Base-by-base conservation (phyloP, 2,329 filamentous ascomycete genomes). In the Didymella lethalis region DNA sequence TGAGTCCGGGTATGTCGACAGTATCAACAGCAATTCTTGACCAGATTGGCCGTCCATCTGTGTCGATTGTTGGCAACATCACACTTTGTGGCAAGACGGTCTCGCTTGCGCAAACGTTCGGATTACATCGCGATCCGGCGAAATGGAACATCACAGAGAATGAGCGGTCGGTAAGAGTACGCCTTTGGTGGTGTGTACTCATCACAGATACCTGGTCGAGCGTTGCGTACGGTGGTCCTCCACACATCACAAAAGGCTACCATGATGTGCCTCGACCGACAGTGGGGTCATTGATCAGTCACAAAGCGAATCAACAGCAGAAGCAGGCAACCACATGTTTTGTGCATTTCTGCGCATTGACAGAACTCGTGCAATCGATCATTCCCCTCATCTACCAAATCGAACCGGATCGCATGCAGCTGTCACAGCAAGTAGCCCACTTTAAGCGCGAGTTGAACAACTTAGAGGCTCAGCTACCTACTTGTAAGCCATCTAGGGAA, bases 171-270 rank as follows among this genome's bases (percentile, higher is more conserved):
- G 72, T 83, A 16, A 78, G 84, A 7, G 81, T 83, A 29, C 80
- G 82, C 2, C 70, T 84, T 3, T 86, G 84, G 82, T 86, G 84
- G 84, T 83, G 81, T 5, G 81, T 85, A 2, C 75, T 86, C 2
- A 83, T 86, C 38, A 83, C 84, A 56, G 84, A 86, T 69, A 79
- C 83, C 40, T 86, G 84, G 83, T 80, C 83, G 53, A 85, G 83
- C 63, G 81, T 85, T 52, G 83, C 82, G 4, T 84, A 86, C 64
- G 84, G 84, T 4, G 81, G 83, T 2, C 84, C 84, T 20, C 82
- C 84, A 3, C 81, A 84, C 48, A 82, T 85, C 11, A 75, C 79
- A 3, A 81, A 81, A 57, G 79, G 80, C 25, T 83, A 85, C 64
- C 85, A 85, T 63, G 83, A 86, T 61, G 84, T 86, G 14, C 83